Conservation (phyloP, 345 rosid genomes). For the Arabidopsis arenosa region DNA sequence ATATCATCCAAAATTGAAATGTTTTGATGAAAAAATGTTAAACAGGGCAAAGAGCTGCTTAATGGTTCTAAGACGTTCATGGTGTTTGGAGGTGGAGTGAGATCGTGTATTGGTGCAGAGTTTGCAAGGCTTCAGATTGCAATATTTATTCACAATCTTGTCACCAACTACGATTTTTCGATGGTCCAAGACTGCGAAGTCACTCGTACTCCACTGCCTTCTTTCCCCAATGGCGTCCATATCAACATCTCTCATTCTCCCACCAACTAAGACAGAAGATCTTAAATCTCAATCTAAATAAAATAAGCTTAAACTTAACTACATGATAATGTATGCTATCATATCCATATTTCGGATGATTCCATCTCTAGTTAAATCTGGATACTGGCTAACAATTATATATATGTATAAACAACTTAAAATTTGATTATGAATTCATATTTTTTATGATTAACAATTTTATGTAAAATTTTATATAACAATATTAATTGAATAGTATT, state of each 20-base stretch:
- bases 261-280: neutral
- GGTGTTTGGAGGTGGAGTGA: neutral
- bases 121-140: neutral
- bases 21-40: neutral
- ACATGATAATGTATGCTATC: neutral
- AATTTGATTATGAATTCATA: no score
- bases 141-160: neutral
- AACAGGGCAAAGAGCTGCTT: neutral
- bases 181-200: neutral
- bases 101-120: neutral
- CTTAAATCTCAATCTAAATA: neutral
- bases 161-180: neutral
- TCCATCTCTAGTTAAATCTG: no score
- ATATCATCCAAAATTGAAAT: neutral
- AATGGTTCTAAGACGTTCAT: neutral
- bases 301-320: neutral
- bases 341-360: no score
- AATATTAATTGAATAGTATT: no score
- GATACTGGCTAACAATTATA: no score
- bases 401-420: no score
- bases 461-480: no score
- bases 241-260: neutral
- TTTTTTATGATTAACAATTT: no score
- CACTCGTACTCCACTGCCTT: neutral
- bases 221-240: neutral